Evolutionary conservation across 129 eudicot species (phyloP), one percentile per base, ranked within the genome.

Genomic region (Glebionis coronaria): DNA sequence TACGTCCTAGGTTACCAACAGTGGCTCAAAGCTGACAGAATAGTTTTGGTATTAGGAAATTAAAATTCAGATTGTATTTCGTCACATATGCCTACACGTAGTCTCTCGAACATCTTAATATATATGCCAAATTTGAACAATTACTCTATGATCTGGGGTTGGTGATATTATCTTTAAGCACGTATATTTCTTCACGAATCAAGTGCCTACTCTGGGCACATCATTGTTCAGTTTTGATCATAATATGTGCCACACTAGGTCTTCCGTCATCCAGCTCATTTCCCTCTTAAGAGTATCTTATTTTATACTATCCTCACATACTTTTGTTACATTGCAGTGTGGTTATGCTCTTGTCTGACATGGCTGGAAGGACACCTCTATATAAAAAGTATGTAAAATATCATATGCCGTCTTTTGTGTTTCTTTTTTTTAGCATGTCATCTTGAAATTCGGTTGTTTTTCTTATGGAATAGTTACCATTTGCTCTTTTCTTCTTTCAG

Each of bases 351-450:
- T 65, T 92, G 61, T 84, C 91, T 3, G 98, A 92, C 74, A 92
- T 92, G 98, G 67, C 89, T 40, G 96, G 98, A 75, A 92, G 73
- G 81, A 67, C 85, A 21, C 95, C 96, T 61, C 69, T 92, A 49
- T 92, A 88, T 81, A 92, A 76, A 74, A 88, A 88, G 98, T 92
- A 88, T 47, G 96, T 73, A 56, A 52, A 56, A 23, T 13, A 19
- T 56, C 21, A 55, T 20, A 14, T 50, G 8, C 31, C 54, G 35
- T 65, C 46, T 61, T 8, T 31, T 51, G 18, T 46, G 44, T 55
- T 20, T 15, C 12, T 53, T 46, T 23, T 44, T 7, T 18, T 13
- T 56, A n/a, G 11, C 16, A 4, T 63, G 53, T 61, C 47, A 15
- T 42, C 55, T 23, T 11, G 27, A 38, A 44, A 20, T 13, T 25